Evolutionary conservation across 768 basidiomycete species (phyloP), one percentile per base, ranked within the genome.

Genomic region (Suillus americanus): DNA sequence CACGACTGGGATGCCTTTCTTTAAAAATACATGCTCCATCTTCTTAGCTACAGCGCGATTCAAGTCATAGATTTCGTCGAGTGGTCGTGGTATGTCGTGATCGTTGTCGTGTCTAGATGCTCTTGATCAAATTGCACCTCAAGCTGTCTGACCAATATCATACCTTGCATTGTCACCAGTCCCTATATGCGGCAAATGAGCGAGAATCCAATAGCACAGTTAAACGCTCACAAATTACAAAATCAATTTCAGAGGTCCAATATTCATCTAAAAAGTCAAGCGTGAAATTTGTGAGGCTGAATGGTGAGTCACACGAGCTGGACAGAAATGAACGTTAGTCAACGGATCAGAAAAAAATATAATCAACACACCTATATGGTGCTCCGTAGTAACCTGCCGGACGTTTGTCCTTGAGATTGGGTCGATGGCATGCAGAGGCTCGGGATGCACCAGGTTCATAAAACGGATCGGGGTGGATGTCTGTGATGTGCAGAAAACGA

Each of bases 171-270:
- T 90, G 76, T 91, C 90, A 62, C 90, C 90, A 9, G 89, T 91
- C 89, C 89, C 89, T 90, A 64, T 50, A 54, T 5, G 16, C n/a
- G 10, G 35, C 6, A 28, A 12, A 13, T 25, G 30, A 43, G 23
- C 28, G 30, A 51, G 16, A 28, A 57, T 37, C 60, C 30, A 13
- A 23, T 35, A 63, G 30, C 1, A 20, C 20, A 20, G 53, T 43
- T 35, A 59, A 57, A 53, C 20, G 80, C 83, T 70, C 71, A 90
- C 92, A 95, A 30, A 97, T 81, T 30, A 97, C 92, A 74, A 96
- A 97, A 73, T 97, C 95, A 37, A 97, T 84, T 69, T 95, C 87
- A 65, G 85, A 81, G 43, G 87, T 84, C 92, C 92, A 95, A 65
- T 92, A 83, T 70, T 86, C 82, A 61, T 88, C 88, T 61, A 95